Percentiles rank a stretch among this genome's conserved stretches.
These are phyloP conservation scores for Hura crepitans DNA, from an alignment of 441 rosid species.

Conservation along the genomic window DNA sequence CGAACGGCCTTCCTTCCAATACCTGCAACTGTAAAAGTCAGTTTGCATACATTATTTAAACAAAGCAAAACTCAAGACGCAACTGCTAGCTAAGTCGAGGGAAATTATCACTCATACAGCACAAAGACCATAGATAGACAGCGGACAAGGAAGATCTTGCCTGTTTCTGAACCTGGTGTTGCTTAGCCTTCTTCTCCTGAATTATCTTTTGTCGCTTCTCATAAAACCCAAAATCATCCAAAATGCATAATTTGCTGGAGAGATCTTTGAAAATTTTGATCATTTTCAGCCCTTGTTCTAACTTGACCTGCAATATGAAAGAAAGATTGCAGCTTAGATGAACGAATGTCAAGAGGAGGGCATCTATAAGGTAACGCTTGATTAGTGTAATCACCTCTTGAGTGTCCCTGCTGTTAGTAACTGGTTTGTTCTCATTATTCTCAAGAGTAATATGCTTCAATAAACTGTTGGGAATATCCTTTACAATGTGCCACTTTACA, in stretches of 20 bases:
- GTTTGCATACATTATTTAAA: no score
- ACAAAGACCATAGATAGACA: no score
- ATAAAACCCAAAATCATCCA: constrained; percentile 91
- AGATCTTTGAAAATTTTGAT: constrained; percentile 69
- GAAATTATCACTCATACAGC: not conserved
- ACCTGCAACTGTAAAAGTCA: constrained; percentile 32
- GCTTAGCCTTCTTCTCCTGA: constrained; percentile 70
- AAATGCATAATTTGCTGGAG: constrained; percentile 62
- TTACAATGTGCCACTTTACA: constrained; percentile 84
- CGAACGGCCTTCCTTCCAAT: constrained; percentile 46
- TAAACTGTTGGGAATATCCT: constrained; percentile 83
- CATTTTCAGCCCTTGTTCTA: constrained; percentile 63
- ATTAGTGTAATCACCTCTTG: constrained; percentile 99
- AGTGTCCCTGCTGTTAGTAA: constrained; percentile 93
- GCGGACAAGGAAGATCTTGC: no score
- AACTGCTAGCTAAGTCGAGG: not conserved
- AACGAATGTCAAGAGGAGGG: not conserved
- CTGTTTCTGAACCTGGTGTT: constrained; percentile 68
- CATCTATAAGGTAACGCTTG: no score
- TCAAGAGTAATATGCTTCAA: constrained; percentile 86
- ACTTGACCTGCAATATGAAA: constrained; percentile 44
- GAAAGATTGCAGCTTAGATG: no score
- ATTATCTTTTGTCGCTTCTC: constrained; percentile 71
- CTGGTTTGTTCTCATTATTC: constrained; percentile 94
- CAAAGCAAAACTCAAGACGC: not conserved